These are phyloP conservation scores for Ramalina intermedia DNA, from an alignment of 495 filamentous ascomycete genomes.

Conservation along the genomic window DNA sequence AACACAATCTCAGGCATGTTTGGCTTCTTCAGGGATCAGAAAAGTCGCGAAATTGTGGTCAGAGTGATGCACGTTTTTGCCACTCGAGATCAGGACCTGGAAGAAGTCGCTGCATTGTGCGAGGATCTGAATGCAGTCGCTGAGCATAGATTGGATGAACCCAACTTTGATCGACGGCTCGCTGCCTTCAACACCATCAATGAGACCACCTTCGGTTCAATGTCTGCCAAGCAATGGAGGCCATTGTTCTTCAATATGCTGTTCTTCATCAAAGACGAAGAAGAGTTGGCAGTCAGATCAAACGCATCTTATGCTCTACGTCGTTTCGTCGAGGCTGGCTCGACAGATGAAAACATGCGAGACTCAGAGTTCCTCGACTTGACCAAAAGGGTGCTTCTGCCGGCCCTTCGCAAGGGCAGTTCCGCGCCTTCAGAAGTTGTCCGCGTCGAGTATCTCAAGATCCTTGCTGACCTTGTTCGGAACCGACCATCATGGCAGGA, in stretches of 20 bases:
- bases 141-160: slow-evolving; percentile 52
- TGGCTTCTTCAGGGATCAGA: slow-evolving; percentile 69
- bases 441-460: slow-evolving; percentile 60
- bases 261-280: slow-evolving; percentile 71
- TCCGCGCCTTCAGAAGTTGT: slow-evolving; percentile 70
- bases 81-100: slow-evolving; percentile 39
- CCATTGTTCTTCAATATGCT: slow-evolving; percentile 86
- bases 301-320: slow-evolving; percentile 71
- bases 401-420: slow-evolving; percentile 59
- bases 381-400: slow-evolving; percentile 43
- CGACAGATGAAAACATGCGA: slow-evolving; percentile 20
- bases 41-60: slow-evolving; percentile 55
- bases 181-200: slow-evolving; percentile 64
- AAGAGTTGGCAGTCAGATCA: slow-evolving; percentile 74
- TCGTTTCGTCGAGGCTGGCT: slow-evolving; percentile 54
- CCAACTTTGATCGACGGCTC: slow-evolving; percentile 72
- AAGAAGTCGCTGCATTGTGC: slow-evolving; percentile 56
- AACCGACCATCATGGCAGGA: slow-evolving; percentile 50
- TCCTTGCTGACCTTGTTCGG: slow-evolving; percentile 65
- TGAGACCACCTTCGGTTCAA: slow-evolving; percentile 28
- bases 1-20: slow-evolving; percentile 59
- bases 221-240: slow-evolving; percentile 69
- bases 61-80: slow-evolving; percentile 58
- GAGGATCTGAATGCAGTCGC: slow-evolving; percentile 66
- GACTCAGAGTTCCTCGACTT: slow-evolving; percentile 34